A percentile compares a stretch with the other conserved stretches of the same genome.
These are phyloP conservation scores for Aurifilum marmelostoma DNA, from an alignment of 2,329 filamentous ascomycete genomes.

Conservation along the genomic window DNA sequence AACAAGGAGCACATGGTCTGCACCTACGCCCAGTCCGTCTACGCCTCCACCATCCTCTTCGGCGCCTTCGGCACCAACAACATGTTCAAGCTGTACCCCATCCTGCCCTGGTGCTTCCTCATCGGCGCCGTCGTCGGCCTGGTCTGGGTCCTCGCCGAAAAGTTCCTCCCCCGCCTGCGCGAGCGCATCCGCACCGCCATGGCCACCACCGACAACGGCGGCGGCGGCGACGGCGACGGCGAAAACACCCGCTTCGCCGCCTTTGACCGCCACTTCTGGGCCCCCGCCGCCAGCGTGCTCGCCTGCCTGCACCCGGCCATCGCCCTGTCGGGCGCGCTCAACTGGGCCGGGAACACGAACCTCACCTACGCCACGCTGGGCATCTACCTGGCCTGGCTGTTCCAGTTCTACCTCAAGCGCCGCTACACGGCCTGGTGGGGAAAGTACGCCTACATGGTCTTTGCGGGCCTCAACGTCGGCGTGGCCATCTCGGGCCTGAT, in stretches of 20 bases:
- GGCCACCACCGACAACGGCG: conserved; percentile 38
- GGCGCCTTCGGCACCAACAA: conserved; percentile 42
- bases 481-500: conserved; percentile 47
- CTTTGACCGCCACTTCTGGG: conserved; percentile 19
- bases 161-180: conserved; percentile 54
- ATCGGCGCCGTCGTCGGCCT: conserved; percentile 57
- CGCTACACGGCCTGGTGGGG: conserved; percentile 33
- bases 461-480: conserved; percentile 46
- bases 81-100: conserved; percentile 43
- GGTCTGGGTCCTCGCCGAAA: conserved; percentile 59
- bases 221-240: conserved; percentile 30
- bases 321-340: conserved; percentile 50
- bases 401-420: conserved; percentile 35
- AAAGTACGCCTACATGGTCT: conserved; percentile 51
- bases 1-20: conserved; percentile 50
- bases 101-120: conserved; percentile 41
- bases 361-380: conserved; percentile 31
- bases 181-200: conserved; percentile 55
- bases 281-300: conserved; percentile 33
- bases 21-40: conserved; percentile 45
- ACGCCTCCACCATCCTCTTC: conserved; percentile 40
- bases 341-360: conserved; percentile 49
- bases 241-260: conserved; percentile 36
- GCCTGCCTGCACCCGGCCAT: conserved; percentile 54
- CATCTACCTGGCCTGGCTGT: conserved; percentile 31